These are phyloP conservation scores for Pilobolus umbonatus DNA, from an alignment of 192 early-diverging fungal species.

Conservation along the genomic window DNA sequence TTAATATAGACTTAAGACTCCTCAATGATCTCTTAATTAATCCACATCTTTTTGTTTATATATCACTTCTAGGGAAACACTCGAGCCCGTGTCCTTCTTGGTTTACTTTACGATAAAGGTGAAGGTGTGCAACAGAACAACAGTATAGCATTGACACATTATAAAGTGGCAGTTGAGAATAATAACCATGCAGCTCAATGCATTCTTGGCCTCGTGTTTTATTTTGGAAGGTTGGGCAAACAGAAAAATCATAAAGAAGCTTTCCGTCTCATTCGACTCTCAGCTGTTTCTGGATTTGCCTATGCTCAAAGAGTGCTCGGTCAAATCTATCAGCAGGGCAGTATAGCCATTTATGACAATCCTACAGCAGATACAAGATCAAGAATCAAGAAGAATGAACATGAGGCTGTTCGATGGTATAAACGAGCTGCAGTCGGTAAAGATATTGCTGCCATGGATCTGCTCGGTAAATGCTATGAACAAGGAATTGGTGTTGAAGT, in stretches of 20 bases:
- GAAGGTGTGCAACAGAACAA: slow-evolving; percentile 24
- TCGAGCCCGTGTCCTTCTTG: slow-evolving; percentile 30
- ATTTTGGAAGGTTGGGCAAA: slow-evolving; percentile 22
- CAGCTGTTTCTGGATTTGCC: slow-evolving; percentile 23
- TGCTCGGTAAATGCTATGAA: slow-evolving; percentile 35
- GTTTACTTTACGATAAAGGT: slow-evolving; percentile 29
- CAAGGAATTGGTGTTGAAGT: slow-evolving; percentile 30
- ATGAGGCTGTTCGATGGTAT: slow-evolving; percentile 31
- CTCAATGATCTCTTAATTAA: neutral
- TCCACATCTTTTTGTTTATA: too few relatives aligned
- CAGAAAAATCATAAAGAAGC: slow-evolving; percentile 21
- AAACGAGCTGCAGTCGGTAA: slow-evolving; percentile 32
- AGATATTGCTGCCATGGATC: slow-evolving; percentile 22
- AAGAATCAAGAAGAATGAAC: slow-evolving; percentile 19
- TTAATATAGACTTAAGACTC: too few relatives aligned
- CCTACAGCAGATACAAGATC: neutral
- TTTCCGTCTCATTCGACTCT: slow-evolving; percentile 5
- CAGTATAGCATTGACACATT: slow-evolving; percentile 20
- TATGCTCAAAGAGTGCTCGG: slow-evolving; percentile 27
- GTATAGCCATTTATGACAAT: neutral
- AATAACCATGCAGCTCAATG: slow-evolving; percentile 29
- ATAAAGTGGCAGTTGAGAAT: slow-evolving; percentile 20
- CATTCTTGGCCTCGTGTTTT: slow-evolving; percentile 28
- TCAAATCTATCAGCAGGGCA: slow-evolving; percentile 29
- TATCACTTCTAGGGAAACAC: slow-evolving; percentile 20